Percentiles rank a stretch among this genome's conserved stretches.
Evolutionary conservation across 371 early-diverging fungal genomes (phyloP).

Genomic region (Lichtheimia ornata): DNA sequence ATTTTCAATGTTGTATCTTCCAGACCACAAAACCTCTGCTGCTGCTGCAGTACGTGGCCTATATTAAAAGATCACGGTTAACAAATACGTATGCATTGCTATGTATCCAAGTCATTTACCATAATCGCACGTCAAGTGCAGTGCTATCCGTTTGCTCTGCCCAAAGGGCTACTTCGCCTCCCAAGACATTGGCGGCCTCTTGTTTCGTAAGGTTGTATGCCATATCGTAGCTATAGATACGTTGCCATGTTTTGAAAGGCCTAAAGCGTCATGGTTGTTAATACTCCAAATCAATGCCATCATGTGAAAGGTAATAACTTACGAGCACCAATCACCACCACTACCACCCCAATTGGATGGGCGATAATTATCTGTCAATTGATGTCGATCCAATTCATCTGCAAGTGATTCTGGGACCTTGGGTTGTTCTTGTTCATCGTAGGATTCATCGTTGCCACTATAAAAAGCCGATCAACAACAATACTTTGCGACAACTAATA

Average conservation of each 20-base stretch:
- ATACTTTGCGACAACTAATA: not conserved
- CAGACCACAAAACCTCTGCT: constrained; percentile 78
- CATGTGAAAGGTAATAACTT: not conserved
- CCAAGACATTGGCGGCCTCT: constrained; percentile 45
- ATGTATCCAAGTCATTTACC: constrained; percentile 31
- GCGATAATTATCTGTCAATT: constrained; percentile 23
- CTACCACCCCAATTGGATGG: constrained; percentile 38
- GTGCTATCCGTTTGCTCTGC: constrained; percentile 69
- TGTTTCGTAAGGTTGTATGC: constrained; percentile 59
- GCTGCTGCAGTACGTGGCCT: constrained; percentile 47
- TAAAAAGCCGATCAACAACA: not conserved
- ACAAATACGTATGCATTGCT: not conserved
- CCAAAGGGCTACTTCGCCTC: constrained; percentile 68
- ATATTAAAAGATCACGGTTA: not conserved
- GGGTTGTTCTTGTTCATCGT: constrained; percentile 41
- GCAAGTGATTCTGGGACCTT: constrained; percentile 19
- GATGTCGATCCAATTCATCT: constrained; percentile 22
- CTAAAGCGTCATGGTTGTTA: constrained; percentile 18
- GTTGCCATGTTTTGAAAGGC: constrained; percentile 83
- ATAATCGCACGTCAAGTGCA: constrained; percentile 62
- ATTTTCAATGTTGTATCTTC: constrained; percentile 57
- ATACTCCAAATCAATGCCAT: not conserved
- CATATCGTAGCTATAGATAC: constrained; percentile 73
- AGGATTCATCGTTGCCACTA: constrained; percentile 36
- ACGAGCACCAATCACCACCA: constrained; percentile 53